These are phyloP conservation scores for Ballota nigra DNA, from an alignment of 257 asterid species.

Conservation along the genomic window DNA sequence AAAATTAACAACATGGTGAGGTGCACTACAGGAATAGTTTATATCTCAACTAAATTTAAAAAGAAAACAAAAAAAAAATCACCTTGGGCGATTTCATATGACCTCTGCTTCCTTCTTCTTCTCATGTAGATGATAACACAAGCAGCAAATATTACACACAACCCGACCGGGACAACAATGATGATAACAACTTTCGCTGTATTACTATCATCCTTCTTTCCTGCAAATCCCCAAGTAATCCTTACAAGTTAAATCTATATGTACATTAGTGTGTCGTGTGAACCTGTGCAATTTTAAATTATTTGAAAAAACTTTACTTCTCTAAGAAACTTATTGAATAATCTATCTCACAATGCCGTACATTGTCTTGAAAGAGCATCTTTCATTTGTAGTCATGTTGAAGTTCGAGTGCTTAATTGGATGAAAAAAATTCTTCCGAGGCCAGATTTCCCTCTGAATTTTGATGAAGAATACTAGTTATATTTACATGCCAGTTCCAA, in stretches of 20 bases:
- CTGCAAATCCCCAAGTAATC: slow-evolving; percentile 10
- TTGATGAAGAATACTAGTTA: not conserved
- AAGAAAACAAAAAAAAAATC: not conserved
- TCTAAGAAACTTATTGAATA: not conserved
- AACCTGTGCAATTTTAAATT: not conserved
- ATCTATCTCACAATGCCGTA: not conserved
- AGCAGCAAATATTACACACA: slow-evolving; percentile 5
- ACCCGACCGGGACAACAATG: slow-evolving; percentile 19
- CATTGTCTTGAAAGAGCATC: not conserved
- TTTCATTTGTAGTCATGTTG: not conserved
- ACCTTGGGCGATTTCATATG: not conserved
- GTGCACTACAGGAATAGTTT: not conserved
- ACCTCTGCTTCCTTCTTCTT: slow-evolving; percentile 9
- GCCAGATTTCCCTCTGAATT: not conserved
- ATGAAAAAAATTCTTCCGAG: not conserved
- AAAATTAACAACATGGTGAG: not conserved
- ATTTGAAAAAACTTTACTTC: too few species aligned
- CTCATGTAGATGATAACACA: slow-evolving; percentile 16
- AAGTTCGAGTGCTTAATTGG: not conserved
- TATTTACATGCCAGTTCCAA: not conserved
- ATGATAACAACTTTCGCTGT: slow-evolving; percentile 11
- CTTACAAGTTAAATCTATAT: not conserved
- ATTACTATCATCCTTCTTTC: slow-evolving; percentile 11
- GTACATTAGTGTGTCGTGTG: not conserved
- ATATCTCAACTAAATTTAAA: not conserved